A percentile compares a stretch with the other conserved stretches of the same genome.
phyloP scores from a whole-genome alignment of 2,329 filamentous ascomycete species.

The Fusarium hostae region DNA sequence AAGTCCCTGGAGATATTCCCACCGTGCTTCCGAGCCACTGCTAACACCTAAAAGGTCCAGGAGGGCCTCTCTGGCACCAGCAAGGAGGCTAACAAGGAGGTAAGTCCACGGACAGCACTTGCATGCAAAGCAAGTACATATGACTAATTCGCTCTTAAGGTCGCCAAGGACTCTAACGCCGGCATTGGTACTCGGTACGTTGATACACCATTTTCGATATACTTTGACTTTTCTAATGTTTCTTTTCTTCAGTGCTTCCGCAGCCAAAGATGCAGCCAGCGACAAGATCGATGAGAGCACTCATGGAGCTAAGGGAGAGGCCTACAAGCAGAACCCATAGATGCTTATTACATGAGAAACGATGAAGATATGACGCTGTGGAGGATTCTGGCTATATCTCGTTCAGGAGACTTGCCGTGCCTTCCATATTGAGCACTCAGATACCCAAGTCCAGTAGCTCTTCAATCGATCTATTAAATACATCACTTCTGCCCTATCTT shows the following conservation, averaged over 20 bases:
- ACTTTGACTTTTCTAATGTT: neutral
- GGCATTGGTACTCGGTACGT: conserved; percentile 63
- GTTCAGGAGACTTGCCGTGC: neutral
- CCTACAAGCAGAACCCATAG: conserved; percentile 57
- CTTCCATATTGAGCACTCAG: conserved; percentile 33
- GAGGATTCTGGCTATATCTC: conserved; percentile 10
- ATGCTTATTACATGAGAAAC: neutral
- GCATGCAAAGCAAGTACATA: neutral
- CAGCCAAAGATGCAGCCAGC: conserved; percentile 60
- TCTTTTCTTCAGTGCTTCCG: conserved; percentile 53
- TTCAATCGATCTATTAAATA: conserved; percentile 31
- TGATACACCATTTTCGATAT: neutral
- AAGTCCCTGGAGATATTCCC: no score
- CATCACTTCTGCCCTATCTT: neutral
- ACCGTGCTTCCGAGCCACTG: neutral
- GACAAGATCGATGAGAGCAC: conserved; percentile 59
- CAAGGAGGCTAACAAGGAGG: conserved; percentile 76
- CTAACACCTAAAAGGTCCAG: conserved; percentile 64
- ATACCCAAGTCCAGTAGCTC: conserved; percentile 42
- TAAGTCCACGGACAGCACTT: neutral
- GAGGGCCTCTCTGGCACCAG: conserved; percentile 64
- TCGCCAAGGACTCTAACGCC: conserved; percentile 71
- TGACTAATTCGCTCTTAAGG: conserved; percentile 25
- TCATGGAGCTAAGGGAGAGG: conserved; percentile 54
- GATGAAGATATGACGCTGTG: conserved; percentile 7